Evolutionary conservation across 805 yeast genomes (phyloP).

Genomic region (Lachancea mirantina): DNA sequence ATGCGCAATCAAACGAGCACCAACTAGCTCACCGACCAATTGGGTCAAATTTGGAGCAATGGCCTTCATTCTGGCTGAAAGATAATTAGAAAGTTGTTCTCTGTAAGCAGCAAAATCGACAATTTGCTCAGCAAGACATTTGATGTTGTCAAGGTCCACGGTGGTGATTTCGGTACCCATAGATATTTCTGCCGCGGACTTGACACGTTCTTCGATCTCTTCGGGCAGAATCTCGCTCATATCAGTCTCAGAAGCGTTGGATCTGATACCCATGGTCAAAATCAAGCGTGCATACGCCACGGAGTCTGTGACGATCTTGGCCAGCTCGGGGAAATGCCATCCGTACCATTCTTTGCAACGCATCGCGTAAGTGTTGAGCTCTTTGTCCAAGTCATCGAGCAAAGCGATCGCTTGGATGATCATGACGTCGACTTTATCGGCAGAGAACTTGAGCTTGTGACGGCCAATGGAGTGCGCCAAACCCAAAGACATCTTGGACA

Average conservation of each 20-base stretch:
- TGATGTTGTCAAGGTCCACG: constrained; percentile 78
- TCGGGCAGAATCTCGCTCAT: constrained; percentile 88
- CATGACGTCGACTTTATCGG: constrained; percentile 98
- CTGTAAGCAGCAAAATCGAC: constrained; percentile 94
- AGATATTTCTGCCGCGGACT: constrained; percentile 95
- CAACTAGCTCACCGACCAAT: constrained; percentile 94
- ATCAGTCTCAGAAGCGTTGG: constrained; percentile 86
- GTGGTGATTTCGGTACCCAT: constrained; percentile 99
- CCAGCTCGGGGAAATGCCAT: constrained; percentile 99
- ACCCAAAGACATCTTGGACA: constrained; percentile 95
- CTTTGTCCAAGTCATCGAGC: constrained; percentile 94
- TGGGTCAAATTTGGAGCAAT: constrained; percentile 97
- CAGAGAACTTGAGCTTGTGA: constrained; percentile 93
- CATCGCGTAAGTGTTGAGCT: constrained; percentile 97
- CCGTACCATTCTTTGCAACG: constrained; percentile 99
- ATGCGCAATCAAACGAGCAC: constrained; percentile 97
- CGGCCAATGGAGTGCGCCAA: constrained; percentile 98
- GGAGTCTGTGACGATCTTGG: constrained; percentile 92
- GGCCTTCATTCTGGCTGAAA: constrained; percentile 94
- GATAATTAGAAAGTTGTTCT: constrained; percentile 88
- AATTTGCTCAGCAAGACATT: constrained; percentile 89
- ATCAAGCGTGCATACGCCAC: constrained; percentile 94
- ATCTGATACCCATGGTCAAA: constrained; percentile 87
- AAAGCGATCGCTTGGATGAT: constrained; percentile 97
- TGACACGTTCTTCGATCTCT: constrained; percentile 84